Evolutionary conservation across 2,329 filamentous ascomycete species (phyloP), one percentile per base, ranked within the genome.

Genomic region (Graphium sp.): DNA sequence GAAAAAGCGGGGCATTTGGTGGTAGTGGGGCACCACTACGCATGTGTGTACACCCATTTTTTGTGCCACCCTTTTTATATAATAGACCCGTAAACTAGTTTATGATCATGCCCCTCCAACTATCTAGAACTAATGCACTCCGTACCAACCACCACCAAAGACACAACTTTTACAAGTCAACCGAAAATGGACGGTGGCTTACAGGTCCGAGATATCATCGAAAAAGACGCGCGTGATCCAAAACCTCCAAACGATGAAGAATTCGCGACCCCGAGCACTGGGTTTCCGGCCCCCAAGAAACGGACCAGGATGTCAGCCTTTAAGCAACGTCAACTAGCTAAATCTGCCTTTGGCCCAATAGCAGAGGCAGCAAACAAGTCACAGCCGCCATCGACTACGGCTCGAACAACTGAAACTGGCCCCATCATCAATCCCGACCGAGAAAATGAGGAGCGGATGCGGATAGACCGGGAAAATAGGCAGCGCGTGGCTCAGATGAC

Each of bases 271-370:
- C 48, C 52, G 3, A 50, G 60, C 5, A 73, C 68, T 9, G 89
- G 89, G 2, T 95, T 95, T 40, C 89, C 89, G n/a, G 71, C 74
- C 33, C 85, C 84, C 49, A 89, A 79, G 49, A 83, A 80, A 47
- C 73, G 85, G 38, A 63, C 60, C 32, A 66, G 67, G 32, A 53
- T 68, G 6, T 93, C 84, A 2, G 67, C 77, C 2, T 93, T 93
- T 57, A 92, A 83, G 47, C 74, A 81, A 42, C 68, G 73, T 43
- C 61, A 67, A 35, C 52, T 58, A 28, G 36, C 37, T 6, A 38
- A 44, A 8, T 27, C 39, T 24, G 31, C 36, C 18, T n/a, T n/a
- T n/a, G n/a, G n/a, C n/a, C n/a, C n/a, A n/a, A 32, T 50, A 37
- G 38, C 48, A 9, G 40, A 45, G 24, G 41, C 37, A 24, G 12